Percentiles rank a stretch among this genome's conserved stretches.
phyloP scores from a whole-genome alignment of 208 protist species.

The Endotrypanum monterogeii region DNA sequence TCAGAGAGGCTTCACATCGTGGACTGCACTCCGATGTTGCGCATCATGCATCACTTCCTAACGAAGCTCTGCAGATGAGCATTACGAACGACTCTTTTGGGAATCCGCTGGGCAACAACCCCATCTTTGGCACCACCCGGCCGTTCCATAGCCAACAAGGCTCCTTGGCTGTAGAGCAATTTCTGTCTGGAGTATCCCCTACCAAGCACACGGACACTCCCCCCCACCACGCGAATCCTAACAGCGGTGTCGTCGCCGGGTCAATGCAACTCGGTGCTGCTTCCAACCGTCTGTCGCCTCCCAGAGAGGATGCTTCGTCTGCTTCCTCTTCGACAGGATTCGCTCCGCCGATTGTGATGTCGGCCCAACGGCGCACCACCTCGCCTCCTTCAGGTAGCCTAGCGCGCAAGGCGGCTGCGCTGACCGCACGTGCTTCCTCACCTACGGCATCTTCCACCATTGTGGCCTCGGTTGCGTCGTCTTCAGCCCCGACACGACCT shows the following conservation, averaged over 20 bases:
- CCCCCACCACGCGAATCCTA: neutral
- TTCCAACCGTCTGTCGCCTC: constrained; percentile 37
- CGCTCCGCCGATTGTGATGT: constrained; percentile 4
- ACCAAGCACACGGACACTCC: constrained; percentile 13
- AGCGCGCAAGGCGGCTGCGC: constrained; percentile 1
- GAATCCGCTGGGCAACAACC: constrained; percentile 22
- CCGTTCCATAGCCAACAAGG: constrained; percentile 32
- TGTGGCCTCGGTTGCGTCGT: neutral
- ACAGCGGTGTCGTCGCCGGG: neutral
- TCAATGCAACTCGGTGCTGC: constrained; percentile 21
- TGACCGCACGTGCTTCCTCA: constrained; percentile 5
- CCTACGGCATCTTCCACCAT: neutral
- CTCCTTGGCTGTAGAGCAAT: constrained; percentile 35
- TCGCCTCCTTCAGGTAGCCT: neutral
- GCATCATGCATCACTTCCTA: neutral
- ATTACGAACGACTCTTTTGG: constrained; percentile 54
- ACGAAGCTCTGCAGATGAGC: constrained; percentile 1
- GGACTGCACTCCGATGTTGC: neutral
- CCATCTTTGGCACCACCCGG: constrained; percentile 39
- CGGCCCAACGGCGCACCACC: neutral
- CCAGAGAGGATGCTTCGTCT: constrained; percentile 8
- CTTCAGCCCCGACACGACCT: neutral
- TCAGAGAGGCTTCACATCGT: neutral
- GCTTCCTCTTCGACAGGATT: constrained; percentile 2
- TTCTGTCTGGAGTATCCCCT: constrained; percentile 30